phyloP scores from a whole-genome alignment of 2,329 filamentous ascomycete genomes.

The Clonostachys solani region DNA sequence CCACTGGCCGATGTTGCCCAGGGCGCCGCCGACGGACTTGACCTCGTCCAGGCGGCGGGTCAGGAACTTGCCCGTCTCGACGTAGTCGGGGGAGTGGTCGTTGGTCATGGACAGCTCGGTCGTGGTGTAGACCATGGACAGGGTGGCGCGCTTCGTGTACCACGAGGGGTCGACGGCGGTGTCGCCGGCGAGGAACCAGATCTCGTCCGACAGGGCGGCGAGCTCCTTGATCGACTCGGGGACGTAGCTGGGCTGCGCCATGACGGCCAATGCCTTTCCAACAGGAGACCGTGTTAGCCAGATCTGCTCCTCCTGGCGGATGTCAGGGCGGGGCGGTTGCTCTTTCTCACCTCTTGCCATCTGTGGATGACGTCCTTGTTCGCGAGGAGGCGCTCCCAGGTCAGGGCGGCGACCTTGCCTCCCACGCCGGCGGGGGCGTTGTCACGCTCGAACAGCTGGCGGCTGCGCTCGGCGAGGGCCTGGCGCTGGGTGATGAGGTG shows the following conservation, averaged over 20 bases:
- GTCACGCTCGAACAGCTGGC: conserved; percentile 30
- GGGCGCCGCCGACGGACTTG: conserved; percentile 54
- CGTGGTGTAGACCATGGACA: conserved; percentile 60
- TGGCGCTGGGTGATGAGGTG: conserved; percentile 67
- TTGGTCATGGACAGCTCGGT: conserved; percentile 93
- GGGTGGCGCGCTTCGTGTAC: conserved; percentile 65
- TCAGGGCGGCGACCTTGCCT: conserved; percentile 64
- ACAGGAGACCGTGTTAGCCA: neutral
- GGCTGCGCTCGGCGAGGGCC: conserved; percentile 41
- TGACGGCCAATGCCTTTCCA: conserved; percentile 74
- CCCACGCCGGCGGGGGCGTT: conserved; percentile 40
- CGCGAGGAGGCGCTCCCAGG: conserved; percentile 71
- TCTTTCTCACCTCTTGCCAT: conserved; percentile 75
- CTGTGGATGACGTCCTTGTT: conserved; percentile 69
- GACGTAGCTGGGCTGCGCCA: conserved; percentile 80
- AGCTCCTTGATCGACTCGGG: conserved; percentile 75
- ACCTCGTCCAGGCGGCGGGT: conserved; percentile 70
- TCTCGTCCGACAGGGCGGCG: conserved; percentile 81
- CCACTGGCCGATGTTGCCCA: conserved; percentile 69
- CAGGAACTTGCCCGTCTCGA: conserved; percentile 76
- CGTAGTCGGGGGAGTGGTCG: conserved; percentile 69
- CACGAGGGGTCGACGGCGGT: conserved; percentile 76
- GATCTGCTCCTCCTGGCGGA: neutral
- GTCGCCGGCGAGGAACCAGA: conserved; percentile 84
- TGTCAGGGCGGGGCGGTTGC: neutral